Conservation (phyloP, 139 green algal genomes). For the Chlamydomonas asymmetrica region DNA sequence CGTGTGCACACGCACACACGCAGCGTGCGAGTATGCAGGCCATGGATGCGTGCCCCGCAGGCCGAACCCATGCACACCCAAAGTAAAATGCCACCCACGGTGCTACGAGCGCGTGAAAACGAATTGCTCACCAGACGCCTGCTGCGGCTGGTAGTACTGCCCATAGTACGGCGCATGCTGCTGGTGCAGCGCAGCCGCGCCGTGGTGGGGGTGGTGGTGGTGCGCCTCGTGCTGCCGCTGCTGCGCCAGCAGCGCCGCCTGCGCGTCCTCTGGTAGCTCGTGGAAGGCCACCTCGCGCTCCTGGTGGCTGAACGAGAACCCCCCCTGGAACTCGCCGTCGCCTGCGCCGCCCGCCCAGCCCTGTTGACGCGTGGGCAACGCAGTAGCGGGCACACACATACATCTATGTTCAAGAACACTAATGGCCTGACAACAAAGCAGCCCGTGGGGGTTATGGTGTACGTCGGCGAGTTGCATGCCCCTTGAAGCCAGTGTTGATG, state of each 20-base stretch:
- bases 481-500: neutral
- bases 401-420: neutral
- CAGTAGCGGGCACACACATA: neutral
- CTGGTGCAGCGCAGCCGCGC: neutral
- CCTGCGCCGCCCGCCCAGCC: neutral
- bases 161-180: neutral
- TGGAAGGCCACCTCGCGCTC: slow-evolving; percentile 21
- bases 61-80: no score
- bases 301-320: slow-evolving; percentile 27
- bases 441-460: no score
- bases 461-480: neutral
- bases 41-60: no score
- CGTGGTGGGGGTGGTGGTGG: neutral
- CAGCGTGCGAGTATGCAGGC: no score
- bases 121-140: no score
- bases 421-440: neutral
- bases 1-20: no score
- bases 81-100: no score
- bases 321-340: neutral
- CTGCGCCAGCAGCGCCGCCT: neutral
- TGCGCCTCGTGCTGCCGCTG: neutral
- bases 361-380: neutral
- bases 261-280: slow-evolving; percentile 12
- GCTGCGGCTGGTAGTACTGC: neutral
- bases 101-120: no score